A percentile compares a stretch with the other conserved stretches of the same genome.
phyloP scores from a whole-genome alignment of 2,329 filamentous ascomycete genomes.

The Ophiostoma montium region DNA sequence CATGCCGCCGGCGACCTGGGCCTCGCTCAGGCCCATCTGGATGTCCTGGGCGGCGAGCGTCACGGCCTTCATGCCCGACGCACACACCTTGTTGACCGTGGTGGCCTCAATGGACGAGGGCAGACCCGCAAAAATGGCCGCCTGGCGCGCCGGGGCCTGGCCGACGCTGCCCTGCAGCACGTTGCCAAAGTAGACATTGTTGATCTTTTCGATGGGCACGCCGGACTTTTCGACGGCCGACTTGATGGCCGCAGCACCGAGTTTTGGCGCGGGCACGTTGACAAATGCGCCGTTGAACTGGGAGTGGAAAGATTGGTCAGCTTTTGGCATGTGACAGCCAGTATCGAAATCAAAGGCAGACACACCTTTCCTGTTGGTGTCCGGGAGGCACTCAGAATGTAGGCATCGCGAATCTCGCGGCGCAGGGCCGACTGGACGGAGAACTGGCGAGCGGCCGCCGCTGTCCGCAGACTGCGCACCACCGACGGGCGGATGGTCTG shows the following conservation, averaged over 20 bases:
- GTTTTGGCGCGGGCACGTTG: conserved; percentile 68
- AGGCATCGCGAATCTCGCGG: conserved; percentile 68
- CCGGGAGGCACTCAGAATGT: conserved; percentile 79
- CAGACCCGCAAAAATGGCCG: conserved; percentile 75
- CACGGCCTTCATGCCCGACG: conserved; percentile 87
- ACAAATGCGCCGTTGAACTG: conserved; percentile 92
- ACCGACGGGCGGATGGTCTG: conserved; percentile 7
- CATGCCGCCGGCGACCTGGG: conserved; percentile 88
- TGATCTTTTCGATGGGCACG: conserved; percentile 66
- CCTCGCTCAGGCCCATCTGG: conserved; percentile 77
- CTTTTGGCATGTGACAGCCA: conserved; percentile 1
- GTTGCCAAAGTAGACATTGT: conserved; percentile 95
- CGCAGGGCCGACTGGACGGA: conserved; percentile 21
- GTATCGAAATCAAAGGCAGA: neutral
- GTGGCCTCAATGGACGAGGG: conserved; percentile 69
- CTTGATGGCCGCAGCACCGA: conserved; percentile 85
- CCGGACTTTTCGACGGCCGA: conserved; percentile 76
- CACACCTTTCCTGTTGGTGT: conserved; percentile 79
- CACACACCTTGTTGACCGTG: conserved; percentile 97
- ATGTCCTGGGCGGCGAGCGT: conserved; percentile 86
- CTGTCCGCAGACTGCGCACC: conserved; percentile 18
- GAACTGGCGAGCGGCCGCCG: conserved; percentile 27
- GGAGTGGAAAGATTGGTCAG: neutral
- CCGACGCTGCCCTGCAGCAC: conserved; percentile 74
- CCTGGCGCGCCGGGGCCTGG: conserved; percentile 85